Conservation (phyloP, 805 yeast genomes). For the Grigorovia jiainica region DNA sequence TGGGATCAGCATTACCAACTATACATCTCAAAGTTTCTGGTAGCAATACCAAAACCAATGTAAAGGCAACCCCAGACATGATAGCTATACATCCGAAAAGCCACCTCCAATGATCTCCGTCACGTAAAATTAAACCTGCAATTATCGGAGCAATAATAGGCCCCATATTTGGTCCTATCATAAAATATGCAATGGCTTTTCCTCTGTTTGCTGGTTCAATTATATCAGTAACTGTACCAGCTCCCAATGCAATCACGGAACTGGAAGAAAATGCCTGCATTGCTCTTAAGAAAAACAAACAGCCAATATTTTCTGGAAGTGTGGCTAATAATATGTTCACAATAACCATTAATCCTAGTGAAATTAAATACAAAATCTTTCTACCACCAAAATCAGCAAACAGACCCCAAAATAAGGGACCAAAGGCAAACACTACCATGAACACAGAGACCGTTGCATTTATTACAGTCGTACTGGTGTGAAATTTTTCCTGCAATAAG, state of each 20-base stretch:
- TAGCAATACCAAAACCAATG: slow-evolving; percentile 44
- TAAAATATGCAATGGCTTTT: slow-evolving; percentile 71
- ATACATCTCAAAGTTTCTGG: slow-evolving; percentile 74
- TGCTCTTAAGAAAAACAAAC: slow-evolving; percentile 53
- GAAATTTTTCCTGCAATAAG: slow-evolving; percentile 32
- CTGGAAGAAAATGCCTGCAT: slow-evolving; percentile 81
- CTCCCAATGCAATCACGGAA: slow-evolving; percentile 84
- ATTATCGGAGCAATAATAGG: slow-evolving; percentile 79
- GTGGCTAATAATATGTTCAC: slow-evolving; percentile 59
- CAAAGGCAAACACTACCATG: slow-evolving; percentile 46
- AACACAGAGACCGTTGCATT: slow-evolving; percentile 51
- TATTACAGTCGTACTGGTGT: slow-evolving; percentile 34
- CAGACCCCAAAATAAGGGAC: slow-evolving; percentile 49
- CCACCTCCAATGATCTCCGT: slow-evolving; percentile 76
- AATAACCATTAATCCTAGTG: slow-evolving; percentile 46
- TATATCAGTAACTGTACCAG: slow-evolving; percentile 80
- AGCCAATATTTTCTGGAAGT: slow-evolving; percentile 55
- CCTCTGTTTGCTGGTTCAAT: slow-evolving; percentile 63
- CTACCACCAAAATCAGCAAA: slow-evolving; percentile 53
- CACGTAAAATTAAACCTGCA: slow-evolving; percentile 66
- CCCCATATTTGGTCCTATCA: slow-evolving; percentile 80
- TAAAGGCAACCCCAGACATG: slow-evolving; percentile 45
- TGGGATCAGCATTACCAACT: slow-evolving; percentile 43
- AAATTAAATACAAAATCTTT: slow-evolving; percentile 51
- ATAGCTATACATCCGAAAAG: slow-evolving; percentile 70